These are phyloP conservation scores for Flaveria trinervia DNA, from an alignment of 129 eudicot genomes.

Conservation along the genomic window DNA sequence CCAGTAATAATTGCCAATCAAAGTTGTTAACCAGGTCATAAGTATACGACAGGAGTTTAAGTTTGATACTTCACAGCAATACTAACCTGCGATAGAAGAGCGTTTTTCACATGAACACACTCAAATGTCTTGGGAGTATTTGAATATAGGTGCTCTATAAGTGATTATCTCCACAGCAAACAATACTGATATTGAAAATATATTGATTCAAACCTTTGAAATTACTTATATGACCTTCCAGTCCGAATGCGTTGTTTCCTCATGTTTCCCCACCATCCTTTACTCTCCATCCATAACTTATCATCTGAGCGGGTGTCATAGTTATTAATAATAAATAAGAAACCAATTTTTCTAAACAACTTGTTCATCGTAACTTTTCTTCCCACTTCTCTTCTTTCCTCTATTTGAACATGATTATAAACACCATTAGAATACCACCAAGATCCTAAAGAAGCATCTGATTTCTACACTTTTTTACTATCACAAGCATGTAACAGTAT, in stretches of 20 bases:
- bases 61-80: neutral
- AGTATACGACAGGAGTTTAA: neutral
- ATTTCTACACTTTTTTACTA: neutral
- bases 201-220: constrained; percentile 24
- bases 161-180: neutral
- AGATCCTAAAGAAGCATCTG: neutral
- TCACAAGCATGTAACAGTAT: neutral
- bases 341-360: neutral
- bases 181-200: neutral
- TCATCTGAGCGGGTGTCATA: neutral
- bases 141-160: neutral
- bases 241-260: constrained; percentile 9
- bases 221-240: constrained; percentile 13
- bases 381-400: constrained; percentile 9
- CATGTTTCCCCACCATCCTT: constrained; percentile 6
- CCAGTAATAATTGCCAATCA: neutral
- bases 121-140: neutral
- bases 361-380: neutral
- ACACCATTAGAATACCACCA: neutral
- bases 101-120: neutral
- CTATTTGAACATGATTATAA: neutral
- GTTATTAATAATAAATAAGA: neutral
- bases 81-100: neutral
- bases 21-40: constrained; percentile 16
- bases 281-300: constrained; percentile 16